Evolutionary conservation across 73 alveolate species (phyloP).

Genomic region (Urostyla sp.): DNA sequence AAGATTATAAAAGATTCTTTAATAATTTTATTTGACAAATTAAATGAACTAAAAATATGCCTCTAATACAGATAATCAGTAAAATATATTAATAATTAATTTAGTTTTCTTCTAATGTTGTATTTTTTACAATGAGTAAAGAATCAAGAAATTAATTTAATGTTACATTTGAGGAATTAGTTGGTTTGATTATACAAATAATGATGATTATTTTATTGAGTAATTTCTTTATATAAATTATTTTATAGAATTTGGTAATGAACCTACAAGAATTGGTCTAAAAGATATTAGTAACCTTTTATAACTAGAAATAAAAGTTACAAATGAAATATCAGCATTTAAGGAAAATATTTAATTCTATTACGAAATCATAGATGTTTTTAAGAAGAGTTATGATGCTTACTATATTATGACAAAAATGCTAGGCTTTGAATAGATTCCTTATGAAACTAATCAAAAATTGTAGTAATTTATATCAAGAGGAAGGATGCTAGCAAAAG

Average conservation of each 20-base stretch:
- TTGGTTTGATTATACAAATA: slow-evolving; percentile 27
- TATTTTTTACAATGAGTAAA: slow-evolving; percentile 20
- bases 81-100: neutral
- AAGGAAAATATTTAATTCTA: neutral
- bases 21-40: slow-evolving; percentile 1
- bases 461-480: slow-evolving; percentile 7
- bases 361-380: slow-evolving; percentile 19
- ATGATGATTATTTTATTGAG: neutral
- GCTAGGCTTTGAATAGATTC: slow-evolving; percentile 33
- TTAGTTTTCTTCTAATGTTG: slow-evolving; percentile 21
- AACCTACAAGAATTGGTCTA: slow-evolving; percentile 22
- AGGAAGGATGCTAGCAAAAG: slow-evolving; percentile 10
- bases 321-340: slow-evolving; percentile 13
- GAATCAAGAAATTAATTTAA: slow-evolving; percentile 2
- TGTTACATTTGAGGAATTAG: slow-evolving; percentile 18
- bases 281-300: slow-evolving; percentile 14
- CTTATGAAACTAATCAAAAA: slow-evolving; percentile 23
- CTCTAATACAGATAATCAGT: slow-evolving; percentile 38
- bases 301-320: slow-evolving; percentile 2
- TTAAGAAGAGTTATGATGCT: slow-evolving; percentile 37
- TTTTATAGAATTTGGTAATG: slow-evolving; percentile 27
- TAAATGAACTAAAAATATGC: slow-evolving; percentile 8
- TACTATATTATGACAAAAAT: slow-evolving; percentile 48
- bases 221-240: neutral
- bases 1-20: slow-evolving; percentile 32